phyloP scores from a whole-genome alignment of 176 grass and related monocot species.

The Paspalum vaginatum region DNA sequence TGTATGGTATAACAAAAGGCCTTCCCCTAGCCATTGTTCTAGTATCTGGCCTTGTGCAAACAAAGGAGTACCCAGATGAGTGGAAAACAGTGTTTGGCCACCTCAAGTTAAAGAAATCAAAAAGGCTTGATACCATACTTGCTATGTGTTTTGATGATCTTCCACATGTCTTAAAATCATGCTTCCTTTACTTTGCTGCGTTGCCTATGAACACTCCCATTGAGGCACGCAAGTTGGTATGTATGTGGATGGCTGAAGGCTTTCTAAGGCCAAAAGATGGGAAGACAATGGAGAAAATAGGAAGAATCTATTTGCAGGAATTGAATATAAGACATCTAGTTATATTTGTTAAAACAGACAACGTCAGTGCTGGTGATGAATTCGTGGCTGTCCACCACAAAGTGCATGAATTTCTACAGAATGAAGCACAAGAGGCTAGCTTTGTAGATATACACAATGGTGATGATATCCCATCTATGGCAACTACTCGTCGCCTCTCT shows the following conservation, averaged over 20 bases:
- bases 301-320: constrained; percentile 38
- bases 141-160: constrained; percentile 56
- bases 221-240: constrained; percentile 10
- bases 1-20: neutral
- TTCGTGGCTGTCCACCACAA: constrained; percentile 38
- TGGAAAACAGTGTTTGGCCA: constrained; percentile 21
- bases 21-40: constrained; percentile 32
- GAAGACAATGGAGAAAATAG: constrained; percentile 41
- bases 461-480: constrained; percentile 14
- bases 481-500: constrained; percentile 36
- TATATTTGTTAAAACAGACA: neutral
- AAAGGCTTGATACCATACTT: constrained; percentile 18
- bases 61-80: constrained; percentile 19
- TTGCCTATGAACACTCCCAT: constrained; percentile 18
- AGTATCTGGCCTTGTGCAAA: constrained; percentile 31
- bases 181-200: constrained; percentile 50
- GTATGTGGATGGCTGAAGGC: constrained; percentile 54
- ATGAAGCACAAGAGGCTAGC: constrained; percentile 36
- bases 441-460: constrained; percentile 43
- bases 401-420: constrained; percentile 38
- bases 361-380: neutral
- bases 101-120: constrained; percentile 5
- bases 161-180: constrained; percentile 43
- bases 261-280: constrained; percentile 42
- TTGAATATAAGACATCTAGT: constrained; percentile 39